Base-by-base conservation (phyloP, 2,329 filamentous ascomycete species). In the Neodidymelliopsis sp. region DNA sequence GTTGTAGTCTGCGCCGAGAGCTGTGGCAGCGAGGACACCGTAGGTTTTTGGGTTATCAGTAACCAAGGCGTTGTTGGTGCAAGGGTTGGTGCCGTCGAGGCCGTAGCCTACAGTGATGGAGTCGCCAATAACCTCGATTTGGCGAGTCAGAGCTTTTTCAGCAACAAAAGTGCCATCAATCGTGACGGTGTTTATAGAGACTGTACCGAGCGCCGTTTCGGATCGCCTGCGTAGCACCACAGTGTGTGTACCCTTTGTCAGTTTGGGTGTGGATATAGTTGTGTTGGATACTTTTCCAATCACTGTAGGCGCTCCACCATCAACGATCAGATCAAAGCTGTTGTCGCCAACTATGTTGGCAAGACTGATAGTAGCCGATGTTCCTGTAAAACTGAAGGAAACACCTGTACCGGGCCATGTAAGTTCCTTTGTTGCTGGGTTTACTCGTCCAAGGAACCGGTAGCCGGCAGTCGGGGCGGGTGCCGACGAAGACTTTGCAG, bases 21-120 rank as follows among this genome's bases (percentile, higher is more conserved):
- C 66, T 6, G 62, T 58, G n/a, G 76, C 75, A 0, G 76, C 71
- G 1, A 77, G 63, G 1, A 71, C 75, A n/a, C 72, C 75, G 42
- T 77, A 78, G 4, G 75, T 77, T 45, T 69, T 69, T 11, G 72
- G 67, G 28, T 73, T 75, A 51, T 77, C 63, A 49, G 77, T 70
- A 2, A 76, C 46, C 4, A 62, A 61, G 3, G 76, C 74, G 2
- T 63, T 67, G 61, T 78, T 73, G 3, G 62, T 62, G 55, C 76
- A 78, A 8, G 75, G 75, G 13, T 67, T 53, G 4, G 61, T 59
- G 29, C 74, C 76, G 43, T 76, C 75, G 11, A 77, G 67, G 2
- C 76, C 76, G 49, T 78, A 78, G 3, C 75, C 76, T 4, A 76
- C 75, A 2, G 66, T 74, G 53, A 78, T 78, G 18, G 75, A 77